Evolutionary conservation across 73 alveolate species (phyloP).

Genomic region (Paramecium tetraurelia): DNA sequence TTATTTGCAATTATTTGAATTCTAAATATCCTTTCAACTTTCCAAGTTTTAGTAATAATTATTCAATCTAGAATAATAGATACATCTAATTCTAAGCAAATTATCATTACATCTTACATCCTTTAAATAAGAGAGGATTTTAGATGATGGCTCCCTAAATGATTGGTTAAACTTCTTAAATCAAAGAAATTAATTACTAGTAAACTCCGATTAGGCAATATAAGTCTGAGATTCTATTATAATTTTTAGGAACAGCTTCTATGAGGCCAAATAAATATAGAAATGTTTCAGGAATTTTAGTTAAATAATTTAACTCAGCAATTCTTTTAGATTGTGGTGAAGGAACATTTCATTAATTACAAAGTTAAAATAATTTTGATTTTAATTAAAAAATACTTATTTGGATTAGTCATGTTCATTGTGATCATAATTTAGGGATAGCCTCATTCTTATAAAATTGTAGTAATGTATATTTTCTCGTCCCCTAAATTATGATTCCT

Average conservation of each 20-base stretch:
- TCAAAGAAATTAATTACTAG: background rate
- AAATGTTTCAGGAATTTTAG: conserved; percentile 52
- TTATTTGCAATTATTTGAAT: background rate
- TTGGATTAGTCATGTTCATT: conserved; percentile 93
- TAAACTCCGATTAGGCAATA: background rate
- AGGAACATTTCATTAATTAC: background rate
- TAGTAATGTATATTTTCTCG: conserved; percentile 73
- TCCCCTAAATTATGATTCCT: conserved; percentile 78
- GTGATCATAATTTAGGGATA: conserved; percentile 95
- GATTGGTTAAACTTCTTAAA: background rate
- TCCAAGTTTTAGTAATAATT: background rate
- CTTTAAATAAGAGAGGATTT: background rate
- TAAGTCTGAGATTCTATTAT: background rate
- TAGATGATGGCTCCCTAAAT: background rate
- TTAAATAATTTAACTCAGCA: background rate
- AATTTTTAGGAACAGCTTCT: conserved; percentile 53
- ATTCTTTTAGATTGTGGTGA: conserved; percentile 60
- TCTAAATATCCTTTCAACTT: background rate
- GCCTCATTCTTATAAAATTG: conserved; percentile 66
- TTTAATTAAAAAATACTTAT: conserved; percentile 71
- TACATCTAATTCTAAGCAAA: background rate
- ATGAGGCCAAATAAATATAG: conserved; percentile 58
- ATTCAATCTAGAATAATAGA: background rate
- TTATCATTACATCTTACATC: background rate
- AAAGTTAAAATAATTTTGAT: conserved; percentile 46